Base-by-base conservation (phyloP, 768 basidiomycete genomes). In the Artomyces pyxidatus region DNA sequence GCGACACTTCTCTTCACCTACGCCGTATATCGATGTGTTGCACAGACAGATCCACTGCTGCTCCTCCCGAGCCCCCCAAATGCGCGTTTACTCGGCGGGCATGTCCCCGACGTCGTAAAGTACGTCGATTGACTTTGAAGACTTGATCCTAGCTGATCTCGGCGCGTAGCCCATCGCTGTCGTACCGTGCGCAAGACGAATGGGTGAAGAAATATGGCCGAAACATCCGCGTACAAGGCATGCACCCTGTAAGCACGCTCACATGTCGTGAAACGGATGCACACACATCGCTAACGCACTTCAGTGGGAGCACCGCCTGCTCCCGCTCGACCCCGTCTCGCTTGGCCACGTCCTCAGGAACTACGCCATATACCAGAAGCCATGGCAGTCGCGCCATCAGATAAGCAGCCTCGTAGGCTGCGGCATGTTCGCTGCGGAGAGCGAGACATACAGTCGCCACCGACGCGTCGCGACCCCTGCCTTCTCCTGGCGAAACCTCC, bases 391-490 rank as follows among this genome's bases (percentile, higher is more conserved):
- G 2, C 79, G 91, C 23, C 69, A 73, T 40, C 66, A 87, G 38
- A 87, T 96, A 28, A 78, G 80, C 12, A 72, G 77, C 48, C 75
- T 93, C 50, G 85, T 96, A 50, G 92, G 92, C 0, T 80, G 80
- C 47, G 92, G 87, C 2, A 80, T 89, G 80, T 75, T 90, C 22
- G 78, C 84, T 16, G 83, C 86, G 2, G 88, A 90, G 60, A 87
- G 88, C 1, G 70, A 75, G 22, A 69, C 81, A 14, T 89, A 95
- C 67, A 86, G 77, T 56, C 81, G 88, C 30, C 91, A 92, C 64
- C 72, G 87, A 49, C 76, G 85, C 44, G 81, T 90, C 21, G 80
- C 77, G 2, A 82, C 80, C 0, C 84, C 88, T 6, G 87, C 86
- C 0, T 89, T 91, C 63, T 88, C 85, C 6, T 68, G 78, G n/a